Evolutionary conservation across 257 asterid species (phyloP), one percentile per base, ranked within the genome.

Genomic region (Ballota nigra): DNA sequence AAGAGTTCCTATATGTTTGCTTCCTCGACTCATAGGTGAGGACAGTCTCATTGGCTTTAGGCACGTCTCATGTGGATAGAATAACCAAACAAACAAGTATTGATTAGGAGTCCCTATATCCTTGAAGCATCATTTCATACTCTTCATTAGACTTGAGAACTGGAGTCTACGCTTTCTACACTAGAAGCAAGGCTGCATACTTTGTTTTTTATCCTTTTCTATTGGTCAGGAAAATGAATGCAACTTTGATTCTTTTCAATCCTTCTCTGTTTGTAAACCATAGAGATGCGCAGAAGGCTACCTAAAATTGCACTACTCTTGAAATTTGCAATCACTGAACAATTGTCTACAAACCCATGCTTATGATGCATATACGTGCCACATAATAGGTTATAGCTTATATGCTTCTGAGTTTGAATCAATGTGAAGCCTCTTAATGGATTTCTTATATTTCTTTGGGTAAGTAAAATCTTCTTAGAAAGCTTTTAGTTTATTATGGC

Each of bases 381-480:
- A 53, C 76, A 73, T 64, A 60, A 69, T 13, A 49, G 45, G 15
- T 51, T n/a, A 23, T 45, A 33, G 68, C 55, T 56, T 23, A 56
- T 20, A 57, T 20, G n/a, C 63, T 16, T 20, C 31, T 10, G 59
- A 36, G 29, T 29, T 66, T 66, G 64, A 64, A 26, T 18, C 61
- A 29, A 58, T 33, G 67, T 67, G 99, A 76, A 87, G 96, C 83
- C 99, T 95, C 77, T 84, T 95, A 81, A 89, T 92, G 98, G 99
- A 95, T 82, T 95, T 95, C 78, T 87, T 95, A 75, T 95, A 88
- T 83, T 95, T 95, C 88, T 94, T 91, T 59, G 99, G 99, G 99
- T 94, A 84, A 85, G 99, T 80, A 72, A 73, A 64, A 68, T 47
- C 62, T 63, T 68, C 22, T 61, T 15, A 59, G 18, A 29, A 38